Conservation (phyloP, 2,329 filamentous ascomycete genomes). For the Piedraia hortae region DNA sequence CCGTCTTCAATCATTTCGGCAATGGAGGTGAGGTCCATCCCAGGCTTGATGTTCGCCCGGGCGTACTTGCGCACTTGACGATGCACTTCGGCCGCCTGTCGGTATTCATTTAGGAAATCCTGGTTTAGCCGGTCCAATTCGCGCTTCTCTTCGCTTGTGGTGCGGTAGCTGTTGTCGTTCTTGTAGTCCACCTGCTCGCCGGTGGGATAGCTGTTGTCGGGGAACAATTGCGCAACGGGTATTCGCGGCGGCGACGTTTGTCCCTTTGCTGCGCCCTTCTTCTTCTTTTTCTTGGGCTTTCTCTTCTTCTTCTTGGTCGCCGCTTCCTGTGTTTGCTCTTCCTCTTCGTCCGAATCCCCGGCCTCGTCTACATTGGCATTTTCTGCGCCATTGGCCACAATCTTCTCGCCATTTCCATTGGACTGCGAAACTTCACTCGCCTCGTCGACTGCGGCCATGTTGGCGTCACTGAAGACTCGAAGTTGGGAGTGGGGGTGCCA, state of each 20-base stretch:
- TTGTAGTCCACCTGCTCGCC: conserved; percentile 21
- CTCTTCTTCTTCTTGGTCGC: conserved; percentile 21
- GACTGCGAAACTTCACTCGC: too few relatives aligned
- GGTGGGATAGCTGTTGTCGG: conserved; percentile 16
- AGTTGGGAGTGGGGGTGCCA: too few relatives aligned
- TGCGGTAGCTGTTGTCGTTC: conserved; percentile 19
- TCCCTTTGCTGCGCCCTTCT: conserved; percentile 8
- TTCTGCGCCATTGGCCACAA: too few relatives aligned
- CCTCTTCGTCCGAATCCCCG: conserved; percentile 9
- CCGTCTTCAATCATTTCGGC: conserved; percentile 27
- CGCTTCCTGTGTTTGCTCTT: conserved; percentile 9
- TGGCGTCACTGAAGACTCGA: too few relatives aligned
- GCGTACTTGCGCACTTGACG: conserved; percentile 26
- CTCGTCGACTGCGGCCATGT: too few relatives aligned
- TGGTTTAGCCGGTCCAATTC: conserved; percentile 19
- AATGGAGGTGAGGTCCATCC: conserved; percentile 21
- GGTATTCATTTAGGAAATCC: conserved; percentile 25
- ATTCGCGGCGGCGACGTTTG: conserved; percentile 23
- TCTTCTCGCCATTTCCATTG: too few relatives aligned
- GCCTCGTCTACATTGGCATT: too few relatives aligned
- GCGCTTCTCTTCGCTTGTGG: conserved; percentile 21
- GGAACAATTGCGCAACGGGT: conserved; percentile 20
- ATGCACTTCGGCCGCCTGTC: conserved; percentile 28
- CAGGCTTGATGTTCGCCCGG: conserved; percentile 23
- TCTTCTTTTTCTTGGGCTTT: conserved; percentile 15